These are phyloP conservation scores for Cystobasidium ongulense DNA, from an alignment of 768 basidiomycete species.

Conservation along the genomic window DNA sequence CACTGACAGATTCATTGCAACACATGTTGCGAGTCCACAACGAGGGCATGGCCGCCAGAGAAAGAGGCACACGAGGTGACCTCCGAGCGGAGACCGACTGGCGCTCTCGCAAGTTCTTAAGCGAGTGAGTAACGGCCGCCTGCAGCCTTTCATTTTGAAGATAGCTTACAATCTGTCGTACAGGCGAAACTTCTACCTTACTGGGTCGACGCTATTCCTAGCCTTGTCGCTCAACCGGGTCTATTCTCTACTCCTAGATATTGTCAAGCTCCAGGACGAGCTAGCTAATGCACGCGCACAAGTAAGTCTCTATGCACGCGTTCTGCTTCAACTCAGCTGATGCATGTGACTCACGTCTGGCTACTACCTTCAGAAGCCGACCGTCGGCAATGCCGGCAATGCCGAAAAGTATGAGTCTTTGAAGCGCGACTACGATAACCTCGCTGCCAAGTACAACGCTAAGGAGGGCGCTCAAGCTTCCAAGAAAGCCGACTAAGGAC, in stretches of 20 bases:
- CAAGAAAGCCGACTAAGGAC: slow-evolving; percentile 31
- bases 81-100: slow-evolving; percentile 75
- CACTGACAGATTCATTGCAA: slow-evolving; percentile 27
- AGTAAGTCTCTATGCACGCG: slow-evolving; percentile 36
- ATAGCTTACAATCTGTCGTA: slow-evolving; percentile 36
- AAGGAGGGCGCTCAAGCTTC: not conserved
- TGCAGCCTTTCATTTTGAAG: slow-evolving; percentile 41
- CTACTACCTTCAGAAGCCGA: not conserved
- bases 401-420: slow-evolving; percentile 27
- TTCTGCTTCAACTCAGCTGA: not conserved
- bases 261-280: slow-evolving; percentile 81
- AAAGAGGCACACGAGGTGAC: slow-evolving; percentile 46
- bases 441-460: slow-evolving; percentile 29
- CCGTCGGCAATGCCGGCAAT: not conserved
- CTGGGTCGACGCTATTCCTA: slow-evolving; percentile 81
- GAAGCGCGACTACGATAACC: slow-evolving; percentile 30
- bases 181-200: slow-evolving; percentile 89
- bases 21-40: slow-evolving; percentile 33
- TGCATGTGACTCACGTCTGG: not conserved
- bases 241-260: slow-evolving; percentile 83
- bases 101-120: slow-evolving; percentile 72
- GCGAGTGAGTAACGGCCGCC: slow-evolving; percentile 54
- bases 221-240: slow-evolving; percentile 87
- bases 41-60: slow-evolving; percentile 27
- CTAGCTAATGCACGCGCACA: slow-evolving; percentile 70